These are phyloP conservation scores for Penicillium parvum DNA, from an alignment of 495 filamentous ascomycete species.

Conservation along the genomic window DNA sequence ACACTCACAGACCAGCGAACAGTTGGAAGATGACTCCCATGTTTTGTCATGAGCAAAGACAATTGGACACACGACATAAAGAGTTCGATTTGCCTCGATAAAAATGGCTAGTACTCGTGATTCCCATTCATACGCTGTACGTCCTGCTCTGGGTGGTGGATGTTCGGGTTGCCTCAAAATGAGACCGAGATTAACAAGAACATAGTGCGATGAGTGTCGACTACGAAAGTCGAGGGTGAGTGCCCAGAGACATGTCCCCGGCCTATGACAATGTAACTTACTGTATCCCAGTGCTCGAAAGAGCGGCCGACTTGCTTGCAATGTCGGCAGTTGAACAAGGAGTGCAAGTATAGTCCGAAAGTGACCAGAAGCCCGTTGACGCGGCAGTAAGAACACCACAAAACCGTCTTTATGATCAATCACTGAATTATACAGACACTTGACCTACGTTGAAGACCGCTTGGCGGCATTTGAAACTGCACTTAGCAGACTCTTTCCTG, in stretches of 20 bases:
- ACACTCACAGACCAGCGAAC: too few species aligned
- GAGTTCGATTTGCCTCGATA: constrained; percentile 24
- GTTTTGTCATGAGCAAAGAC: constrained; percentile 33
- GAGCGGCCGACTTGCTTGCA: constrained; percentile 42
- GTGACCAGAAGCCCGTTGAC: constrained; percentile 45
- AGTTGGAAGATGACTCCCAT: constrained; percentile 34
- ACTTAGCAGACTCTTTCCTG: constrained; percentile 40
- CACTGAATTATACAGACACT: constrained; percentile 37
- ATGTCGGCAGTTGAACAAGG: constrained; percentile 42
- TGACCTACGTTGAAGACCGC: constrained; percentile 49
- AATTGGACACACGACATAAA: constrained; percentile 26
- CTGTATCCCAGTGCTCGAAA: constrained; percentile 41
- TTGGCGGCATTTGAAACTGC: constrained; percentile 44
- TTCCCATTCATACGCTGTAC: constrained; percentile 47
- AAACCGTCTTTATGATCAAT: too few species aligned
- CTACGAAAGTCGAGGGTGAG: constrained; percentile 46
- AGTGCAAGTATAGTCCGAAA: constrained; percentile 49
- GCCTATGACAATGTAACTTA: constrained; percentile 3
- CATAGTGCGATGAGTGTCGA: constrained; percentile 48
- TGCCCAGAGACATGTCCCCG: neutral
- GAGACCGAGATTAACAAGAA: too few species aligned
- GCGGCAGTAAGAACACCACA: constrained; percentile 37
- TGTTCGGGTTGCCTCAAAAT: neutral
- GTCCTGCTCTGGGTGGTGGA: constrained; percentile 18
- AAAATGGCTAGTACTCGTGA: constrained; percentile 47